These are phyloP conservation scores for Podila verticillata DNA, from an alignment of 192 early-diverging fungal species.

Conservation along the genomic window DNA sequence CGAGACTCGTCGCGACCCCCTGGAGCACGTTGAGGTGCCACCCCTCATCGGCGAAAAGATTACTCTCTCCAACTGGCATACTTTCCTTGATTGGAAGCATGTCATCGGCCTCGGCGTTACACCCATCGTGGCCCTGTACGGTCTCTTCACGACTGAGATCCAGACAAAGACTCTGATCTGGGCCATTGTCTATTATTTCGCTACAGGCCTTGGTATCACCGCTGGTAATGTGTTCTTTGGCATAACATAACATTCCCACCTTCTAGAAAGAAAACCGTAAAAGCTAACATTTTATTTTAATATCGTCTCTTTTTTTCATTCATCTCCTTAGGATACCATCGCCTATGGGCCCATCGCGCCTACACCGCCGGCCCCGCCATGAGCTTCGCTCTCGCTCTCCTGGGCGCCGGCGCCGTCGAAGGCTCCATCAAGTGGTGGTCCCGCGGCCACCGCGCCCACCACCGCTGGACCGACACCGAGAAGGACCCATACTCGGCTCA, in stretches of 20 bases:
- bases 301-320: too few species aligned
- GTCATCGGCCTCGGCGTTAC: conserved; percentile 67
- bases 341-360: conserved; percentile 83
- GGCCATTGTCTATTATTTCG: conserved; percentile 73
- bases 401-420: conserved; percentile 78
- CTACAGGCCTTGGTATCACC: conserved; percentile 90
- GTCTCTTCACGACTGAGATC: conserved; percentile 76
- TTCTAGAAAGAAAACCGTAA: too few species aligned
- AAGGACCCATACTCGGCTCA: conserved; percentile 86
- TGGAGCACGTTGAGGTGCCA: conserved; percentile 27
- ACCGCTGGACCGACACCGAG: conserved; percentile 88
- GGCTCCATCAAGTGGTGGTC: conserved; percentile 91
- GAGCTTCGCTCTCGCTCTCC: conserved; percentile 68
- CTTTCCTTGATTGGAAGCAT: conserved; percentile 78
- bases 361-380: conserved; percentile 74
- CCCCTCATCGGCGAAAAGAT: conserved; percentile 53
- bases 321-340: conserved; percentile 74
- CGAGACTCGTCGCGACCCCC: conserved; percentile 37
- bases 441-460: conserved; percentile 88
- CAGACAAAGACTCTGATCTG: conserved; percentile 76
- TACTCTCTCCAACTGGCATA: conserved; percentile 61
- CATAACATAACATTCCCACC: too few species aligned
- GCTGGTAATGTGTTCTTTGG: conserved; percentile 30
- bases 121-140: conserved; percentile 85
- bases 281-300: background rate